Base-by-base conservation (phyloP, 176 grass and related monocot genomes). In the Aegilops speltoides region DNA sequence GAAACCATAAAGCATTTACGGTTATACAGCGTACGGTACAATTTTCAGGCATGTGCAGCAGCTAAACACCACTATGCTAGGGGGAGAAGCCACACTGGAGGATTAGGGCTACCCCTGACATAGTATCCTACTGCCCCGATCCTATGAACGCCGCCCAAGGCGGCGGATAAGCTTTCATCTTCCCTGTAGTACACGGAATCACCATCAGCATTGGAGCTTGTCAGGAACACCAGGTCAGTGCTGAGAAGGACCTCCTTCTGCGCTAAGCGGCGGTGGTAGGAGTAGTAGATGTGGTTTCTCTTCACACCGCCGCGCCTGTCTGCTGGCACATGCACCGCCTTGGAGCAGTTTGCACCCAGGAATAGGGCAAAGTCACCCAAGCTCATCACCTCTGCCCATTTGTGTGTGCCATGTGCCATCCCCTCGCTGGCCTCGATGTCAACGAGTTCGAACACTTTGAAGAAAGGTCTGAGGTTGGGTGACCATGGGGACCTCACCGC, bases 281-380 rank as follows among this genome's bases (percentile, higher is more conserved):
- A 15, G 4, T 31, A 31, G 63, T 65, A 65, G 63, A 65, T 65
- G 63, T 14, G 24, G 26, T 65, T 31, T 65, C 63, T 65, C 25
- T 65, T 13, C 5, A 65, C 63, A 4, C 63, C 26, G 26, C 63
- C 26, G 6, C 2, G 63, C 66, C 17, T 22, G 66, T 69, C 17
- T 33, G 32, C 8, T 32, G 7, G 16, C 72, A 75, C 72, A 23
- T 75, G 40, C 41, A 75, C 72, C 12, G 41, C 72, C 41, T 26
- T 75, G 23, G 72, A 75, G 41, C 72, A 19, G 22, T 43, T 46
- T 48, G 72, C 24, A 14, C 72, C 41, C 6, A 75, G 25, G 23
- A 75, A 75, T 26, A 75, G 41, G 40, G 40, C 72, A 16, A 46
- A 46, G n/a, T 75, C 70, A 11, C 70, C 70, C 70, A 73, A 73